phyloP scores from a whole-genome alignment of 2,329 filamentous ascomycete species.

The Huntiella abstrusa region DNA sequence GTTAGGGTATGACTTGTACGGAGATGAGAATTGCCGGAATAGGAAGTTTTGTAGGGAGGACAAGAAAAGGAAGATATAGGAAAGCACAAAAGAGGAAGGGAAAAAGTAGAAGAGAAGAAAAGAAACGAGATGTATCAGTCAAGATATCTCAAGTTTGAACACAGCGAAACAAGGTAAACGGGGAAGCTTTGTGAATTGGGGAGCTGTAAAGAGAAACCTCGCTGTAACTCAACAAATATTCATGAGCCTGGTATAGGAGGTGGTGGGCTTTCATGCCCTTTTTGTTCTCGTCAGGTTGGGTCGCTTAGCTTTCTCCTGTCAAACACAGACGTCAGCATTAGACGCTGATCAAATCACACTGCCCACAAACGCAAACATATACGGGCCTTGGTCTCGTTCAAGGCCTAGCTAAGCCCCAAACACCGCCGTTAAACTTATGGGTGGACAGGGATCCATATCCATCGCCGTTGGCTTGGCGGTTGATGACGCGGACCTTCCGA shows the following conservation, averaged over 20 bases:
- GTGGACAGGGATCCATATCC: too few species aligned
- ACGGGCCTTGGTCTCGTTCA: too few species aligned
- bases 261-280: too few species aligned
- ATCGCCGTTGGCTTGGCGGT: too few species aligned
- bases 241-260: too few species aligned
- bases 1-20: not conserved
- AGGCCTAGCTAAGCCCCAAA: too few species aligned
- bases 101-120: not conserved
- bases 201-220: too few species aligned
- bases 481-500: too few species aligned
- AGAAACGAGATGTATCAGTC: not conserved
- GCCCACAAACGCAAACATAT: too few species aligned
- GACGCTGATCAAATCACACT: not conserved
- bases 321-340: not conserved
- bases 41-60: not conserved
- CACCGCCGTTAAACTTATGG: too few species aligned
- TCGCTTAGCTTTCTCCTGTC: not conserved
- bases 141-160: not conserved
- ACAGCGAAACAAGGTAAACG: not conserved
- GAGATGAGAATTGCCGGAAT: not conserved
- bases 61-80: not conserved
- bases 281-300: not conserved
- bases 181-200: too few species aligned
- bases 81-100: not conserved
- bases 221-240: too few species aligned